phyloP scores from a whole-genome alignment of 106 monocot species.

The Chionographis japonica region DNA sequence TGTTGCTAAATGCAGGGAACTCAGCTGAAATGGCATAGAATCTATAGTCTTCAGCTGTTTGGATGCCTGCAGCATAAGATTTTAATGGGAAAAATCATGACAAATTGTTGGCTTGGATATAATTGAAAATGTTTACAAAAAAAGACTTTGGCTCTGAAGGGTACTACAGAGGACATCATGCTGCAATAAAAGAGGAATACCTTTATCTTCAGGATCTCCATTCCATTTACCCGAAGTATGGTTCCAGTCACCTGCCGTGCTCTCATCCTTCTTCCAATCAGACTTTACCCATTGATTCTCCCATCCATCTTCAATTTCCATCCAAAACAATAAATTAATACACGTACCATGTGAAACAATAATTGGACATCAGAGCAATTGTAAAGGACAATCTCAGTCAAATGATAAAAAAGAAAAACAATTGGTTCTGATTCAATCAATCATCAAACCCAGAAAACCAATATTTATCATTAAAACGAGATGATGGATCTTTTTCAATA shows the following conservation, averaged over 20 bases:
- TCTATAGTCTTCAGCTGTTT: constrained; percentile 55
- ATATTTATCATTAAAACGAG: no score
- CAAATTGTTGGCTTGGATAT: background rate
- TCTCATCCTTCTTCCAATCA: constrained; percentile 90
- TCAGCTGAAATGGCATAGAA: constrained; percentile 72
- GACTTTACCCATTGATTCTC: constrained; percentile 80
- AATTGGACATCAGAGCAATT: background rate
- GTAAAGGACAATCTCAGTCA: background rate
- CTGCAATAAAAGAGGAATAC: constrained; percentile 14
- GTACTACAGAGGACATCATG: background rate
- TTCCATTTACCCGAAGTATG: constrained; percentile 84
- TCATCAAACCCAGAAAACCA: no score
- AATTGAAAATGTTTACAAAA: background rate
- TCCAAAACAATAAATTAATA: background rate
- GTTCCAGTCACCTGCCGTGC: constrained; percentile 74
- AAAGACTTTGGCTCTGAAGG: background rate
- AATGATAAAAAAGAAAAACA: no score
- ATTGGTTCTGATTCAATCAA: no score
- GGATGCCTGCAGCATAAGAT: constrained; percentile 37
- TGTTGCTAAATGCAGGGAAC: constrained; percentile 63
- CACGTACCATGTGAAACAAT: background rate
- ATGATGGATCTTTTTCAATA: no score
- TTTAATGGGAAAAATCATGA: background rate
- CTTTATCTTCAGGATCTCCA: constrained; percentile 68
- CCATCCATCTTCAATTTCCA: constrained; percentile 61